Evolutionary conservation across 495 filamentous ascomycete species (phyloP).

Genomic region (Daldinia bambusicola): DNA sequence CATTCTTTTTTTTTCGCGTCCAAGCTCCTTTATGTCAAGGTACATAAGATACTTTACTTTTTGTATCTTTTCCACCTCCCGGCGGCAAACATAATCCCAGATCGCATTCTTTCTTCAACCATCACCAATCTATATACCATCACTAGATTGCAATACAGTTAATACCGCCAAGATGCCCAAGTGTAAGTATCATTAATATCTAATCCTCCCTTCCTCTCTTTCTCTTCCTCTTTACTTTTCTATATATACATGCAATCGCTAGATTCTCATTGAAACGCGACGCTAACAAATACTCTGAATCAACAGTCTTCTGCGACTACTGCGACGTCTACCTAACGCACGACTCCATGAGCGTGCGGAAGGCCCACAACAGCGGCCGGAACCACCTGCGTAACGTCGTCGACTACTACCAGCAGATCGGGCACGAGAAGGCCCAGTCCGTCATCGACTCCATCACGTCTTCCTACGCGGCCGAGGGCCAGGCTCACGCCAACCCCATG

Average conservation of each 20-base stretch:
- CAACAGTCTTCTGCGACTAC: constrained; percentile 82
- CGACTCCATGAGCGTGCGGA: constrained; percentile 99
- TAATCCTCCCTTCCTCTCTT: not conserved
- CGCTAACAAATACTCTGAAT: constrained; percentile 14
- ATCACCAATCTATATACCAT: constrained; percentile 14
- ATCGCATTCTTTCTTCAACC: constrained; percentile 9
- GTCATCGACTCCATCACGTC: constrained; percentile 98
- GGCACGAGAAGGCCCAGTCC: constrained; percentile 96
- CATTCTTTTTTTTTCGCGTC: constrained; percentile 23
- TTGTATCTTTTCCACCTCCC: constrained; percentile 27
- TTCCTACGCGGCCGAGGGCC: constrained; percentile 93
- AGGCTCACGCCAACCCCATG: constrained; percentile 84
- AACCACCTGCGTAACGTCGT: constrained; percentile 98
- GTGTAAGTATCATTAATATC: constrained; percentile 33
- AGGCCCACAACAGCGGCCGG: constrained; percentile 94
- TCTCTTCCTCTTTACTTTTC: too few species aligned
- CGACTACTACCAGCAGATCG: constrained; percentile 99
- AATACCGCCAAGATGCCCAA: constrained; percentile 58
- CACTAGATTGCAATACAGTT: constrained; percentile 12
- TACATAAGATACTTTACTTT: not conserved
- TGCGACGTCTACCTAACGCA: constrained; percentile 99
- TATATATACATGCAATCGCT: not conserved
- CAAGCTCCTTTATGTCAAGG: constrained; percentile 17
- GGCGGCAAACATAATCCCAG: constrained; percentile 9
- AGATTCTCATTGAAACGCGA: not conserved